These are phyloP conservation scores for Cladosporium sp. DNA, from an alignment of 2,329 filamentous ascomycete genomes.

Conservation along the genomic window DNA sequence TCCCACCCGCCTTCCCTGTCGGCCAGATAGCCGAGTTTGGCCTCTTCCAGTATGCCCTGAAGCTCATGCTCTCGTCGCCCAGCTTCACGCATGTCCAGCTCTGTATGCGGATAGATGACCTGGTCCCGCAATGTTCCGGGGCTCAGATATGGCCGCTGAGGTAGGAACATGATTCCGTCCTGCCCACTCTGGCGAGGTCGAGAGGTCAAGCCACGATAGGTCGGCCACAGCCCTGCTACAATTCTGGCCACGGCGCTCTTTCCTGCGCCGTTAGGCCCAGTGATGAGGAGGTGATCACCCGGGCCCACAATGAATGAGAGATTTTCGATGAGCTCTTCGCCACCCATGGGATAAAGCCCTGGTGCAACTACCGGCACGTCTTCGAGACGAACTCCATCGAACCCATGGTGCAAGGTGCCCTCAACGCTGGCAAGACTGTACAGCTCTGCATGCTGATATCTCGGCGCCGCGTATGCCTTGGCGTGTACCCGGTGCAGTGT, in stretches of 20 bases:
- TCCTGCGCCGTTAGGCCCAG: slow-evolving; percentile 89
- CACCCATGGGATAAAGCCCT: slow-evolving; percentile 80
- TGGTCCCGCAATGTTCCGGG: slow-evolving; percentile 93
- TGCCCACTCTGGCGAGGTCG: slow-evolving; percentile 68
- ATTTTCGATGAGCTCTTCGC: slow-evolving; percentile 86
- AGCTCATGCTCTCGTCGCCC: slow-evolving; percentile 77
- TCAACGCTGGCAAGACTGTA: slow-evolving; percentile 90
- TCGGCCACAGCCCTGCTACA: slow-evolving; percentile 90
- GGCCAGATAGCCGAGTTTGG: slow-evolving; percentile 82
- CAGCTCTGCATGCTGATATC: slow-evolving; percentile 69
- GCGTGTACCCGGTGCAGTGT: slow-evolving; percentile 93
- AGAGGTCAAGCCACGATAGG: slow-evolving; percentile 89
- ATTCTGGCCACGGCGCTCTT: slow-evolving; percentile 87
- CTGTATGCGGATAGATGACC: slow-evolving; percentile 95
- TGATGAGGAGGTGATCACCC: slow-evolving; percentile 92
- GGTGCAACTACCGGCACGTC: slow-evolving; percentile 92
- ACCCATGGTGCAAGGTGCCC: slow-evolving; percentile 90
- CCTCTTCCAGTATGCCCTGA: slow-evolving; percentile 74
- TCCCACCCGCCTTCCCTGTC: slow-evolving; percentile 96
- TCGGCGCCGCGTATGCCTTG: slow-evolving; percentile 74
- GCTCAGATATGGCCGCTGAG: slow-evolving; percentile 88
- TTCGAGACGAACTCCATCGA: slow-evolving; percentile 90
- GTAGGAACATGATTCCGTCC: slow-evolving; percentile 98
- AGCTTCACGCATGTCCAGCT: slow-evolving; percentile 86
- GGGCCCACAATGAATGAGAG: slow-evolving; percentile 85